Evolutionary conservation across 176 grass and related monocot genomes (phyloP), one percentile per base, ranked within the genome.

Genomic region (Oryza longistaminata): DNA sequence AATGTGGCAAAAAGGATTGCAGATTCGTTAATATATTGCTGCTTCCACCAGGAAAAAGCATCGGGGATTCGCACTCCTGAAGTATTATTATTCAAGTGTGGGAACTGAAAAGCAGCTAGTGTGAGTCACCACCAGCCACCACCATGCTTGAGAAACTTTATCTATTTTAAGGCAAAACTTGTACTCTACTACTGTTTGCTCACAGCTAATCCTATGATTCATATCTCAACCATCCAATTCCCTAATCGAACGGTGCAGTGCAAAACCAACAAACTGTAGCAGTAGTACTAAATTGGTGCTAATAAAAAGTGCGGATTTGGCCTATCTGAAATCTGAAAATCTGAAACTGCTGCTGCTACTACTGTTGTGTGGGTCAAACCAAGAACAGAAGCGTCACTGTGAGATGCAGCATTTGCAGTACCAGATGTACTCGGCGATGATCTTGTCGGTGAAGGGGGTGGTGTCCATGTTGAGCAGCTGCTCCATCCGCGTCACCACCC

Each of bases 371-470:
- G 37, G 42, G 26, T 25, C 9, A 46, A 80, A 65, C 7, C 43
- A 79, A 67, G 11, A 40, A 77, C 29, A 44, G 14, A 68, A n/a
- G 39, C 8, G 39, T 40, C 9, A 71, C 3, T 42, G 14, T 29
- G 71, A 29, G 43, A 74, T 31, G 45, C 70, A 26, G 58, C 73
- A 45, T 43, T 43, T 72, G 76, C 17, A 3, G 46, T 91, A 98
- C 96, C 96, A 98, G 80, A 98, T 93, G 89, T 98, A 98, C 83
- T 98, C 96, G 1, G 96, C 96, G 68, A 98, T 95, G 75, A 95
- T 73, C 81, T 79, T 98, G 90, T 95, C 88, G 64, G 91, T 95
- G 88, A 70, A 92, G 61, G 90, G 88, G 29, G 73, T 86, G 81
- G 80, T 99, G 88, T 99, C 97, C 97, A 99, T 81, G 81, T 94